Percentiles rank a stretch among this genome's conserved stretches.
phyloP scores from a whole-genome alignment of 2,329 filamentous ascomycete genomes.

The Ophiostoma ulmi region DNA sequence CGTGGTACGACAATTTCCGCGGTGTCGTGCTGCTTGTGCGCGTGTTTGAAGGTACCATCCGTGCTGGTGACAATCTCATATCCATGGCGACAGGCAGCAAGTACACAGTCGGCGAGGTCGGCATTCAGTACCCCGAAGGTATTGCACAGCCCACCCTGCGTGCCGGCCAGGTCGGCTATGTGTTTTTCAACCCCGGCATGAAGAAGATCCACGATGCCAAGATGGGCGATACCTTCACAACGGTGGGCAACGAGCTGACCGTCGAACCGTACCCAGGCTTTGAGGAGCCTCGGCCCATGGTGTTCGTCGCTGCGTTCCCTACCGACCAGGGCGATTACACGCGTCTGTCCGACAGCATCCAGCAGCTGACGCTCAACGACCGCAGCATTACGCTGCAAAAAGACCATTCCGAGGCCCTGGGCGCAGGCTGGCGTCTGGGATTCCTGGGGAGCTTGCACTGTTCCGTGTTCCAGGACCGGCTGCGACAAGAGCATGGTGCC shows the following conservation, averaged over 20 bases:
- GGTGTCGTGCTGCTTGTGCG: slow-evolving; percentile 88
- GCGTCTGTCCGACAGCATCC: slow-evolving; percentile 87
- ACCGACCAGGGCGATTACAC: slow-evolving; percentile 84
- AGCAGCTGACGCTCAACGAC: slow-evolving; percentile 89
- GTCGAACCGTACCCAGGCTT: slow-evolving; percentile 86
- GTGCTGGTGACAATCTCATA: slow-evolving; percentile 75
- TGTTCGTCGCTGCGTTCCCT: slow-evolving; percentile 95
- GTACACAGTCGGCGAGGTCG: slow-evolving; percentile 92
- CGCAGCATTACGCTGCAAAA: slow-evolving; percentile 90
- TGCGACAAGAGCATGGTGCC: slow-evolving; percentile 88
- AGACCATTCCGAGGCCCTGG: slow-evolving; percentile 87
- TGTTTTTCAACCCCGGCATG: slow-evolving; percentile 98
- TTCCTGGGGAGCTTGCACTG: slow-evolving; percentile 97
- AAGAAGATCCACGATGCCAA: slow-evolving; percentile 94
- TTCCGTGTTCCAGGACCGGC: slow-evolving; percentile 95
- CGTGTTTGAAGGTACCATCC: slow-evolving; percentile 81
- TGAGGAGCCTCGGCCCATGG: slow-evolving; percentile 97
- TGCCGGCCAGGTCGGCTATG: slow-evolving; percentile 92
- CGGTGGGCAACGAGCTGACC: slow-evolving; percentile 65
- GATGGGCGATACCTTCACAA: slow-evolving; percentile 91
- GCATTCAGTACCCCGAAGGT: slow-evolving; percentile 89
- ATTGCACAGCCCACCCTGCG: slow-evolving; percentile 74
- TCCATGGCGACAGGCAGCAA: slow-evolving; percentile 84
- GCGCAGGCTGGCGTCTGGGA: slow-evolving; percentile 87
- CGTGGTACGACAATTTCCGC: slow-evolving; percentile 96